phyloP scores from a whole-genome alignment of 768 basidiomycete genomes.

The Mycena vitilis region DNA sequence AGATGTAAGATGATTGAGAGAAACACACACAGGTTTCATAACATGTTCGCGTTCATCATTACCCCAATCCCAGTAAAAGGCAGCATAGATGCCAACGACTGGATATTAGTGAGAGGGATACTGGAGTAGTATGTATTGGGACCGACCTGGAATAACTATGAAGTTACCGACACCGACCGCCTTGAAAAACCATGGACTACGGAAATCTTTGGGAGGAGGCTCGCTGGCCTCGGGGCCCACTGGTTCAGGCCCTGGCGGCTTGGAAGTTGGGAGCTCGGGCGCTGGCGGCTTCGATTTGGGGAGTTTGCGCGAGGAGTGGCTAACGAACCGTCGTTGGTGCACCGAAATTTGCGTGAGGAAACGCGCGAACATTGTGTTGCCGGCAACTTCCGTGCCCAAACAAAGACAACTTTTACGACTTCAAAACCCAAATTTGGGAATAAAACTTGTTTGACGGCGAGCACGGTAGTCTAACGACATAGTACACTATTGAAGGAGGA shows the following conservation, averaged over 20 bases:
- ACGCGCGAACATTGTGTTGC: slow-evolving; percentile 24
- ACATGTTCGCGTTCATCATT: slow-evolving; percentile 61
- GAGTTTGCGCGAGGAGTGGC: slow-evolving; percentile 20
- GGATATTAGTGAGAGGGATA: not conserved
- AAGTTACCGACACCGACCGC: slow-evolving; percentile 34
- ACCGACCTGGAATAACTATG: slow-evolving; percentile 32
- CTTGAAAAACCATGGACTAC: slow-evolving; percentile 33
- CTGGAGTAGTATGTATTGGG: not conserved
- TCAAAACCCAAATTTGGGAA: slow-evolving; percentile 13
- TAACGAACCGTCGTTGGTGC: slow-evolving; percentile 10
- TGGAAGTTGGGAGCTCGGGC: not conserved
- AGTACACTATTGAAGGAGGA: not conserved
- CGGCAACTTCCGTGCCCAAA: slow-evolving; percentile 13
- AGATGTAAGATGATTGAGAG: not conserved
- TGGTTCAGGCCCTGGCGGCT: not conserved
- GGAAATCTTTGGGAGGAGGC: slow-evolving; percentile 24
- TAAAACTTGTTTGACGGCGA: not conserved
- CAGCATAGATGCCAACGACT: slow-evolving; percentile 33
- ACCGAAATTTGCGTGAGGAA: slow-evolving; percentile 17
- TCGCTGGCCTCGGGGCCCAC: not conserved
- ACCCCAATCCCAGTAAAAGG: slow-evolving; percentile 33
- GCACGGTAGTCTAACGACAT: too few relatives aligned
- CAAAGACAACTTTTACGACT: slow-evolving; percentile 12
- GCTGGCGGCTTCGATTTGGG: not conserved
- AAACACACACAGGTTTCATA: slow-evolving; percentile 55